A percentile compares a stretch with the other conserved stretches of the same genome.
These are phyloP conservation scores for Candida argentea DNA, from an alignment of 805 yeast genomes.

Conservation along the genomic window DNA sequence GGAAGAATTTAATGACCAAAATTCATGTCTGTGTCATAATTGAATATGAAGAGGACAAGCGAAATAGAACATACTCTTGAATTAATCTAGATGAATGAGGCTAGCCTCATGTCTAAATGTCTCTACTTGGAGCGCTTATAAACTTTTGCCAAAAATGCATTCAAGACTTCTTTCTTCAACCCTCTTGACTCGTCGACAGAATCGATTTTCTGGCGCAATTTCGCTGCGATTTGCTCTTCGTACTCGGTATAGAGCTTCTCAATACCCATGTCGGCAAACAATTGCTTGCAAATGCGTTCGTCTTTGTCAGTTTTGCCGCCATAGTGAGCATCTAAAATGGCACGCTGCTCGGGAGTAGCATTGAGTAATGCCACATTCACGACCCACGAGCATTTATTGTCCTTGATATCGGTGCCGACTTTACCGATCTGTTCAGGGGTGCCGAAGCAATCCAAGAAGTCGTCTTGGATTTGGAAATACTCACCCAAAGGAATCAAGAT, in stretches of 20 bases:
- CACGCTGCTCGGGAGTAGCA: slow-evolving; percentile 74
- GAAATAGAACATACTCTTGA: too few relatives aligned
- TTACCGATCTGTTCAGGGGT: slow-evolving; percentile 96
- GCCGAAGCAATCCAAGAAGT: slow-evolving; percentile 93
- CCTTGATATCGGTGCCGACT: slow-evolving; percentile 97
- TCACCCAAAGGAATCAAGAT: slow-evolving; percentile 92
- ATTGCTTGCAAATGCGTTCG: slow-evolving; percentile 61
- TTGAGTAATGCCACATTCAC: slow-evolving; percentile 83
- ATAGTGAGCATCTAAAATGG: slow-evolving; percentile 74
- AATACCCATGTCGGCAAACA: slow-evolving; percentile 67
- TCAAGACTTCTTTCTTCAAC: slow-evolving; percentile 80
- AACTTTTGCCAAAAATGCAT: slow-evolving; percentile 77
- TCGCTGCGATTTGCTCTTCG: slow-evolving; percentile 67
- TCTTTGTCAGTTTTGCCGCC: slow-evolving; percentile 67
- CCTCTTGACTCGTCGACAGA: slow-evolving; percentile 83
- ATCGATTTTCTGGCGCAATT: slow-evolving; percentile 57
- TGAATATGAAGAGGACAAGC: too few relatives aligned
- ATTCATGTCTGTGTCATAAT: too few relatives aligned
- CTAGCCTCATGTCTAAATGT: too few relatives aligned
- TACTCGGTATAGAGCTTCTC: slow-evolving; percentile 64
- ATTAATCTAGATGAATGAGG: too few relatives aligned
- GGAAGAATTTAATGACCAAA: too few relatives aligned
- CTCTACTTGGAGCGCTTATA: slow-evolving; percentile 89
- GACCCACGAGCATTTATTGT: slow-evolving; percentile 98
- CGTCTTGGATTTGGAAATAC: slow-evolving; percentile 98